These are phyloP conservation scores for Xylariaceae sp. DNA, from an alignment of 2,329 filamentous ascomycete genomes.

Conservation along the genomic window DNA sequence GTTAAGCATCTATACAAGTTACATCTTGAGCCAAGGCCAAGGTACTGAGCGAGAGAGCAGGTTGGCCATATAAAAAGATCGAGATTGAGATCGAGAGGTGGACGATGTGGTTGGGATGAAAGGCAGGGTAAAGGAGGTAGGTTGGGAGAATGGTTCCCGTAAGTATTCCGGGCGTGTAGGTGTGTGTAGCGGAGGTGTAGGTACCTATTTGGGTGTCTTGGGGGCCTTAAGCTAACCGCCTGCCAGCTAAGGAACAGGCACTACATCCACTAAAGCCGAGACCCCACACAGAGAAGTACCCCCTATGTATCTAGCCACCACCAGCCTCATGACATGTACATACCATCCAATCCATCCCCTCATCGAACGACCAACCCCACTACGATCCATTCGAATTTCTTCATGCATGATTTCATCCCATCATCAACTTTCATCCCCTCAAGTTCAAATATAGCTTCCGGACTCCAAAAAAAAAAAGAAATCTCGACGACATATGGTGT, in stretches of 20 bases:
- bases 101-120: background rate
- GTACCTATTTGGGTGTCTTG: too few species aligned
- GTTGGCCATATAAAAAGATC: background rate
- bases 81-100: background rate
- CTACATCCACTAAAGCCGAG: too few species aligned
- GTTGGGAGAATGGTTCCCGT: too few species aligned
- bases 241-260: too few species aligned
- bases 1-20: slow-evolving; percentile 11
- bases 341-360: background rate
- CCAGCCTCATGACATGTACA: background rate
- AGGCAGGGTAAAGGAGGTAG: too few species aligned
- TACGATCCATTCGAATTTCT: too few species aligned
- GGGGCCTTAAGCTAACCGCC: too few species aligned
- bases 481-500: background rate
- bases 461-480: background rate
- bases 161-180: too few species aligned
- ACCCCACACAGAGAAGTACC: background rate
- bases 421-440: background rate
- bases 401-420: too few species aligned
- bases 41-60: slow-evolving; percentile 17
- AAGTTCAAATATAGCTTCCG: background rate
- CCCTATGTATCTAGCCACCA: background rate
- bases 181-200: too few species aligned
- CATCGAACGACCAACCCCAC: slow-evolving; percentile 2
- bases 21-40: slow-evolving; percentile 22